These are phyloP conservation scores for Aschersonia sp. DNA, from an alignment of 2,329 filamentous ascomycete species.

Conservation along the genomic window DNA sequence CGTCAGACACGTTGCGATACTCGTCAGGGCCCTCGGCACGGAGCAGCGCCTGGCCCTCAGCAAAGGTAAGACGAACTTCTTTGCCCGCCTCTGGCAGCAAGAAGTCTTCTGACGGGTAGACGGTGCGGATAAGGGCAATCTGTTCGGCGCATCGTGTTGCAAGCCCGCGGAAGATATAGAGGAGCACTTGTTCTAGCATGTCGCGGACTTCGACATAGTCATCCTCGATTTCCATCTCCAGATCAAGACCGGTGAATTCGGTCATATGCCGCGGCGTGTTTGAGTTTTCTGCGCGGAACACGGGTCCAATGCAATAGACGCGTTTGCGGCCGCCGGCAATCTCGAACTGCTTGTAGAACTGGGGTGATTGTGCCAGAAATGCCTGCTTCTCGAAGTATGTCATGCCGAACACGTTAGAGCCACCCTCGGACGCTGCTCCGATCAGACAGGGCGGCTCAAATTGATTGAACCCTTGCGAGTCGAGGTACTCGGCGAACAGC, in stretches of 20 bases:
- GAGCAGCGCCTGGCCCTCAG: slow-evolving; percentile 64
- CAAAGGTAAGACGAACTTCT: slow-evolving; percentile 63
- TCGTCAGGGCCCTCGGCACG: slow-evolving; percentile 59
- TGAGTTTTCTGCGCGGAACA: slow-evolving; percentile 76
- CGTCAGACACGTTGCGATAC: slow-evolving; percentile 53
- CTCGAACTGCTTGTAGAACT: slow-evolving; percentile 80
- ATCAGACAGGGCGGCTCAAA: slow-evolving; percentile 87
- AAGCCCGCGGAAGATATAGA: slow-evolving; percentile 69
- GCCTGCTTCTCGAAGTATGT: slow-evolving; percentile 81
- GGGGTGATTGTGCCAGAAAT: slow-evolving; percentile 66
- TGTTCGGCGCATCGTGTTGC: slow-evolving; percentile 49
- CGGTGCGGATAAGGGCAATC: slow-evolving; percentile 55
- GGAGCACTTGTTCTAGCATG: slow-evolving; percentile 59
- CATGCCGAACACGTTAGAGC: slow-evolving; percentile 79
- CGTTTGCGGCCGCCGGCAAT: slow-evolving; percentile 67
- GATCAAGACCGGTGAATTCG: slow-evolving; percentile 76
- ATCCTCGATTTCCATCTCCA: slow-evolving; percentile 79
- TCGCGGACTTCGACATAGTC: slow-evolving; percentile 62
- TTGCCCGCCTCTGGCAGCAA: slow-evolving; percentile 61
- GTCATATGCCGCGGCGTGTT: slow-evolving; percentile 80
- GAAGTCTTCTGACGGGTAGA: slow-evolving; percentile 68
- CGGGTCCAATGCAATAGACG: slow-evolving; percentile 66
- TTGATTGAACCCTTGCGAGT: slow-evolving; percentile 59
- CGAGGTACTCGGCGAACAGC: slow-evolving; percentile 65
- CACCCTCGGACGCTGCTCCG: slow-evolving; percentile 82